phyloP scores from a whole-genome alignment of 805 yeast species.

The Kodamaea hsintzibuensis region DNA sequence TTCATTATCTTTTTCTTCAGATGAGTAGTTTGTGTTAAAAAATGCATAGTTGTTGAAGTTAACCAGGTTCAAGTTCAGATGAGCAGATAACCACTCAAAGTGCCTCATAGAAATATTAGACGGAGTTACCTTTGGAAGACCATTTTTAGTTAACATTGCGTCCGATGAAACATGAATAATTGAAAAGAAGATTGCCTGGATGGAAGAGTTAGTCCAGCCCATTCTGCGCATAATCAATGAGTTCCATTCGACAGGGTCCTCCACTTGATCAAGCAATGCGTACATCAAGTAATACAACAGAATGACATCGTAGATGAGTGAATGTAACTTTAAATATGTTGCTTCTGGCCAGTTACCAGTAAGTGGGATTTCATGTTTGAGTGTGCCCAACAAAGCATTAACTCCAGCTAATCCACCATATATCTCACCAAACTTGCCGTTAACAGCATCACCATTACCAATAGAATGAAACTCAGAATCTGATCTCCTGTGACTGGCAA shows the following conservation, averaged over 20 bases:
- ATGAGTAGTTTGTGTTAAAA: slow-evolving; percentile 16
- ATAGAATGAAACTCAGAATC: slow-evolving; percentile 21
- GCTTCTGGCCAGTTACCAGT: slow-evolving; percentile 34
- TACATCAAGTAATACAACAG: slow-evolving; percentile 28
- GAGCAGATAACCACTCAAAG: slow-evolving; percentile 23
- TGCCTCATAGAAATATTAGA: slow-evolving; percentile 33
- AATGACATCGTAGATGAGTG: slow-evolving; percentile 23
- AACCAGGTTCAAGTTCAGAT: slow-evolving; percentile 27
- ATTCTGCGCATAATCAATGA: slow-evolving; percentile 25
- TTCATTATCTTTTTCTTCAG: neutral
- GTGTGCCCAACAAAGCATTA: slow-evolving; percentile 24
- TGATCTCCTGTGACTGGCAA: slow-evolving; percentile 24
- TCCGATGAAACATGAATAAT: slow-evolving; percentile 32
- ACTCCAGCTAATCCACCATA: slow-evolving; percentile 33
- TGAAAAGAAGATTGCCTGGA: slow-evolving; percentile 30
- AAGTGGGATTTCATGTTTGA: slow-evolving; percentile 29
- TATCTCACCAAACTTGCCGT: slow-evolving; percentile 20
- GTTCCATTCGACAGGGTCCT: slow-evolving; percentile 29
- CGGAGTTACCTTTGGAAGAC: slow-evolving; percentile 33
- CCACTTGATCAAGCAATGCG: slow-evolving; percentile 24
- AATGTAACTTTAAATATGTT: slow-evolving; percentile 25
- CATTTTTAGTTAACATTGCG: slow-evolving; percentile 23
- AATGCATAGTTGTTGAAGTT: slow-evolving; percentile 20
- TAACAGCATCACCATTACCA: slow-evolving; percentile 22
- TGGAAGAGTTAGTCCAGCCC: slow-evolving; percentile 31